Evolutionary conservation across 2,329 filamentous ascomycete genomes (phyloP), one percentile per base, ranked within the genome.

Genomic region (Tolypocladium pustulatum): DNA sequence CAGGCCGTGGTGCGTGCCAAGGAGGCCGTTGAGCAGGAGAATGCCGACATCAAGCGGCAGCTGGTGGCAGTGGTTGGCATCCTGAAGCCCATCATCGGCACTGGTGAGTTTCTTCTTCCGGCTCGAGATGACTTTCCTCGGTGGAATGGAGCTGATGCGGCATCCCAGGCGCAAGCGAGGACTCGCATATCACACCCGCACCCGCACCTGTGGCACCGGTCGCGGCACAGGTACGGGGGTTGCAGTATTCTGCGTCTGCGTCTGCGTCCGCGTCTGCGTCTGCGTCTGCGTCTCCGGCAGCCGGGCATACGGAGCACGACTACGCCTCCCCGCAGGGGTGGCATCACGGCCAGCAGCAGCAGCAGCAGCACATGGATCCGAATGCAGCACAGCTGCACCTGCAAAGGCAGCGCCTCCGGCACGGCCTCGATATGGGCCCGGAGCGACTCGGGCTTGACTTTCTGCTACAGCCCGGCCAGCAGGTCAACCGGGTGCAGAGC

Each of bases 1-100:
- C 90, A 95, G 72, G 78, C 83, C 34, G 89, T 85, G 12, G 72
- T 93, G 58, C 80, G 84, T 37, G 86, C 91, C 72, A 92, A 91
- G 75, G 88, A 93, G 68, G 81, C 82, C 17, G 83, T 91, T 57
- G 84, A 91, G 74, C 83, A 84, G 37, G 90, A 96, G 74, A 93
- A 94, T 75, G 82, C 84, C 61, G 88, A 92, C 63, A 87, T 95
- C 63, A 87, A 85, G 67, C 79, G 82, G 68, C 82, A 85, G 37
- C 74, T 96, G 64, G 80, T 83, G 59, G 79, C 81, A 37, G 81
- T 91, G 43, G 73, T 91, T 69, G 76, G 81, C 64, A 80, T 86
- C 67, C 77, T 88, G 56, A 81, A 87, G 68, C 83, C 84, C 43
- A 72, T 87, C 32, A 70, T 87, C 46, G 67, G 68, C 20, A 58